Conservation (phyloP, 2,329 filamentous ascomycete species). For the Ceratocystis papillata region DNA sequence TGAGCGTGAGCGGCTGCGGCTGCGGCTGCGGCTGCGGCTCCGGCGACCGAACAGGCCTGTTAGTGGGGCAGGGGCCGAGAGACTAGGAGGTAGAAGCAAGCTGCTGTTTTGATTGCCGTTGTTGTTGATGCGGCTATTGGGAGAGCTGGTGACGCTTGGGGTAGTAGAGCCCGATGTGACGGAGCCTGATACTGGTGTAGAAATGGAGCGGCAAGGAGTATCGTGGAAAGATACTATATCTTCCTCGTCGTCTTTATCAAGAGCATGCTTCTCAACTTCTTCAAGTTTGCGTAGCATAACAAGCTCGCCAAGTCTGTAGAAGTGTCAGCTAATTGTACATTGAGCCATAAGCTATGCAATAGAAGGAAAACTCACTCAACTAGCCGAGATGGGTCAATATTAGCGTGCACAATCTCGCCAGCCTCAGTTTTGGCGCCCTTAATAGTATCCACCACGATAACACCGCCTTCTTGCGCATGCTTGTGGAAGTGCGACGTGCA, state of each 20-base stretch:
- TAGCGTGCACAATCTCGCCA: conserved; percentile 74
- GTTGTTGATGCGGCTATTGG: too few relatives aligned
- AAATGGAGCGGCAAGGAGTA: not conserved
- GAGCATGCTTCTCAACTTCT: conserved; percentile 17
- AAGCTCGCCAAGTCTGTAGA: conserved; percentile 60
- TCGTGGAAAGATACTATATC: conserved; percentile 2
- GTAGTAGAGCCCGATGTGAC: not conserved
- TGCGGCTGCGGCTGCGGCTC: conserved; percentile 21
- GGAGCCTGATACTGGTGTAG: not conserved
- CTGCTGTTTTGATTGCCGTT: not conserved
- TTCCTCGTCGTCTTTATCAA: conserved; percentile 16
- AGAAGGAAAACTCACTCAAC: conserved; percentile 51
- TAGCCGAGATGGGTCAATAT: conserved; percentile 60
- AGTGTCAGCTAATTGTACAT: not conserved
- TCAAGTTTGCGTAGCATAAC: conserved; percentile 43
- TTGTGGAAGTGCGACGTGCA: conserved; percentile 53
- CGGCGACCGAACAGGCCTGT: conserved; percentile 25
- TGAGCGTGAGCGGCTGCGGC: conserved; percentile 20
- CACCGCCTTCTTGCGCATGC: conserved; percentile 52
- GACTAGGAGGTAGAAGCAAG: not conserved
- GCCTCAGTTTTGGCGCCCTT: conserved; percentile 72
- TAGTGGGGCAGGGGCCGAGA: not conserved
- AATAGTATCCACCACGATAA: conserved; percentile 63
- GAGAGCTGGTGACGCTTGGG: not conserved
- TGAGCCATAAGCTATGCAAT: too few relatives aligned